A percentile compares a stretch with the other conserved stretches of the same genome.
Evolutionary conservation across 192 early-diverging fungal species (phyloP).

Genomic region (Backusella luteola): DNA sequence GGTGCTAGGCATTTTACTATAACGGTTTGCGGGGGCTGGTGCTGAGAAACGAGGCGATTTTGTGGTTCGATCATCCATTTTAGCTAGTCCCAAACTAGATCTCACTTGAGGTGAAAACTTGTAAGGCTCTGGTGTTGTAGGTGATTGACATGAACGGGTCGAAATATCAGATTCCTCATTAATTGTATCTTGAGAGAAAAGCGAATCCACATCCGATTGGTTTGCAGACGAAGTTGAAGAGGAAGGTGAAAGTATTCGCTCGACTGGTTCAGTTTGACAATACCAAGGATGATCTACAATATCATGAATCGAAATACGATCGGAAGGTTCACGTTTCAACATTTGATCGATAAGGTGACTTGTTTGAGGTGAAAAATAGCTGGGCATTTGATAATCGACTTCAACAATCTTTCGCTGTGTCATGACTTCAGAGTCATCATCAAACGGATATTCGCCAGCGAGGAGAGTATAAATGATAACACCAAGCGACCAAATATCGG

Average conservation of each 20-base stretch:
- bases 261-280: constrained; percentile 8
- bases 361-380: constrained; percentile 54
- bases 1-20: constrained; percentile 15
- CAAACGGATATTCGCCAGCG: constrained; percentile 79
- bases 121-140: neutral
- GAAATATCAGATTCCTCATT: constrained; percentile 1
- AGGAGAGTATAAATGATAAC: constrained; percentile 87
- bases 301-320: constrained; percentile 61
- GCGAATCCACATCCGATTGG: constrained; percentile 20
- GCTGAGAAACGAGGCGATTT: constrained; percentile 23
- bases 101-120: constrained; percentile 24
- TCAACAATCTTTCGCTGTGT: constrained; percentile 71
- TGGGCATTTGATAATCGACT: constrained; percentile 71
- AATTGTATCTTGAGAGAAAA: constrained; percentile 14
- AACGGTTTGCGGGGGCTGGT: constrained; percentile 16
- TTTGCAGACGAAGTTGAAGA: constrained; percentile 15
- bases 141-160: neutral
- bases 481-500: constrained; percentile 95
- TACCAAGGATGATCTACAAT: constrained; percentile 72
- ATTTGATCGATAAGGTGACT: constrained; percentile 65
- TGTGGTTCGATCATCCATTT: constrained; percentile 4
- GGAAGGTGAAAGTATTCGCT: constrained; percentile 29
- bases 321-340: constrained; percentile 62
- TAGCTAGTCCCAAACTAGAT: constrained; percentile 10
- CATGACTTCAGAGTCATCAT: constrained; percentile 72